A percentile compares a stretch with the other conserved stretches of the same genome.
Evolutionary conservation across 1,139 yeast species (phyloP).

Genomic region (Candida buenavistaensis): DNA sequence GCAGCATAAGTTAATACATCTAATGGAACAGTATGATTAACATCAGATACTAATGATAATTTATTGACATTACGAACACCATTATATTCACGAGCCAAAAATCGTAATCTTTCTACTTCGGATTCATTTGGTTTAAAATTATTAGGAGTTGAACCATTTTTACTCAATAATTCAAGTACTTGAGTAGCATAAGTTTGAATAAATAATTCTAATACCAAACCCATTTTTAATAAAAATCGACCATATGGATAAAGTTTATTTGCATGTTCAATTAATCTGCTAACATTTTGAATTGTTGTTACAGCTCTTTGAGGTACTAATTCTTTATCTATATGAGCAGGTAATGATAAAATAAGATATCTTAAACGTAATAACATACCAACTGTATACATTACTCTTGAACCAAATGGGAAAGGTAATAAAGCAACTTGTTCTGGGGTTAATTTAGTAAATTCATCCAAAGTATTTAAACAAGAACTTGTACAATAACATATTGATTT

Average conservation of each 20-base stretch:
- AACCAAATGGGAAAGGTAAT: slow-evolving; percentile 61
- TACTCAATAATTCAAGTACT: slow-evolving; percentile 35
- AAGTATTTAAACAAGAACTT: slow-evolving; percentile 52
- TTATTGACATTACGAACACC: slow-evolving; percentile 5
- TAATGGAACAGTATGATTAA: slow-evolving; percentile 22
- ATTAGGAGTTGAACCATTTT: slow-evolving; percentile 27
- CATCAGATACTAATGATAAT: slow-evolving; percentile 7
- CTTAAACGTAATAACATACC: slow-evolving; percentile 65
- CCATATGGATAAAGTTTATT: slow-evolving; percentile 44
- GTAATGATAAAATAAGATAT: slow-evolving; percentile 54
- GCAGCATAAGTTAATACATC: slow-evolving; percentile 43
- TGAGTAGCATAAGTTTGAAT: slow-evolving; percentile 62
- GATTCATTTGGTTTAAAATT: slow-evolving; percentile 19
- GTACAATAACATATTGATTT: slow-evolving; percentile 52
- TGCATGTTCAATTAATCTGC: slow-evolving; percentile 38
- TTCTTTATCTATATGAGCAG: slow-evolving; percentile 49
- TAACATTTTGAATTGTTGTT: slow-evolving; percentile 41
- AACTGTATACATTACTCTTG: slow-evolving; percentile 67
- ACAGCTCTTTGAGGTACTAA: slow-evolving; percentile 53
- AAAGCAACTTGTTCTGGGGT: slow-evolving; percentile 46
- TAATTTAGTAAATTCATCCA: slow-evolving; percentile 49
- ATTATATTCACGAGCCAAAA: slow-evolving; percentile 15
- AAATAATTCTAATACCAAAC: slow-evolving; percentile 56
- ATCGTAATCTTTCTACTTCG: slow-evolving; percentile 17
- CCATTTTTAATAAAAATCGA: slow-evolving; percentile 51